Conservation (phyloP, 2,329 filamentous ascomycete species). For the Neonectria coccinea region DNA sequence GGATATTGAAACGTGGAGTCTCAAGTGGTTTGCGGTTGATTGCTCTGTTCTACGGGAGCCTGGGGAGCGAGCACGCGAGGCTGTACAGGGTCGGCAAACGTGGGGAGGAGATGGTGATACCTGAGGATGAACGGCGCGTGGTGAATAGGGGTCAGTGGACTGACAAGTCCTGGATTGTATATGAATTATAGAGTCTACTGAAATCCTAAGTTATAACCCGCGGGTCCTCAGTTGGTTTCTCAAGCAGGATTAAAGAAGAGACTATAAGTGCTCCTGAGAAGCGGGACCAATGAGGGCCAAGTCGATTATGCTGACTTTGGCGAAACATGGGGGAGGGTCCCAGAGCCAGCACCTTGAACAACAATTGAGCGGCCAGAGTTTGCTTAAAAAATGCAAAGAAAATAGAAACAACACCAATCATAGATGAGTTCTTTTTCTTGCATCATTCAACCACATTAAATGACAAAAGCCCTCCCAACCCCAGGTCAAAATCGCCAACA, state of each 20-base stretch:
- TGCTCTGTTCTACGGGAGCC: not conserved
- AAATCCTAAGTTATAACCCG: too few relatives aligned
- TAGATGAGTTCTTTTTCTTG: accelerated
- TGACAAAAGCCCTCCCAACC: not conserved
- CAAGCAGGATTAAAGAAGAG: too few relatives aligned
- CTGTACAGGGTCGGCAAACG: not conserved
- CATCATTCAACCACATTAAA: not conserved
- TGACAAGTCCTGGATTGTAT: not conserved
- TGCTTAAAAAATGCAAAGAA: not conserved
- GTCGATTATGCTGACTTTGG: slow-evolving; percentile 42
- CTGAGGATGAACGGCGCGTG: not conserved
- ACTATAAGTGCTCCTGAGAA: not conserved
- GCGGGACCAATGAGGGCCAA: slow-evolving; percentile 38
- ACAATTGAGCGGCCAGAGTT: slow-evolving; percentile 4
- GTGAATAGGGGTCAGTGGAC: too few relatives aligned
- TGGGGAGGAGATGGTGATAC: not conserved
- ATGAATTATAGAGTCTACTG: not conserved
- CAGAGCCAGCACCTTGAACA: not conserved
- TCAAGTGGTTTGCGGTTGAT: not conserved
- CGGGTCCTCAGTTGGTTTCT: too few relatives aligned
- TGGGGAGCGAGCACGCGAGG: not conserved
- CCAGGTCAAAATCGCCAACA: not conserved
- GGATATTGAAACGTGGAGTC: slow-evolving; percentile 2
- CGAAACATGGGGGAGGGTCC: slow-evolving; percentile 6
- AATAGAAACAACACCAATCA: not conserved